These are phyloP conservation scores for Trametes pubescens DNA, from an alignment of 1,284 basidiomycete species.

Conservation along the genomic window DNA sequence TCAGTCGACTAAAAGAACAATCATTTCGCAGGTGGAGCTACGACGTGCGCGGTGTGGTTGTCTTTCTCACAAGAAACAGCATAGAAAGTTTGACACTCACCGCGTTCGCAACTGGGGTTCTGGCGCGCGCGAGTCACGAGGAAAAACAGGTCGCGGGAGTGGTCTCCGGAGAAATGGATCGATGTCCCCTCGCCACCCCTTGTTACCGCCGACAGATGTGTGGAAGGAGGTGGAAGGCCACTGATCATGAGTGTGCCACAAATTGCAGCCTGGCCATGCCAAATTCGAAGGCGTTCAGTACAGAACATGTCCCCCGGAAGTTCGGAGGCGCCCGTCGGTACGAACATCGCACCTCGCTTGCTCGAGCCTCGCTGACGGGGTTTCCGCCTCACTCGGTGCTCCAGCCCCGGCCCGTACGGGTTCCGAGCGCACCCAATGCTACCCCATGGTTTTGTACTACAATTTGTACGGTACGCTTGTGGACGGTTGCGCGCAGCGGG, in stretches of 20 bases:
- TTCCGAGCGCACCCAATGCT: not conserved
- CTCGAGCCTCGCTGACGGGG: too few species aligned
- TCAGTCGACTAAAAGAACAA: not conserved
- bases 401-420: not conserved
- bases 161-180: not conserved
- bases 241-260: constrained; percentile 14
- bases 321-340: not conserved
- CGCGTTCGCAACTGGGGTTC: too few species aligned
- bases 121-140: too few species aligned
- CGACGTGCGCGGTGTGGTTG: not conserved
- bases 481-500: not conserved
- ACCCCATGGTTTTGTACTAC: not conserved
- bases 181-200: constrained; percentile 1
- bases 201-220: too few species aligned
- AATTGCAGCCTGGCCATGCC: constrained; percentile 2
- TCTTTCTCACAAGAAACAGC: too few species aligned
- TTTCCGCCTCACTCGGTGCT: too few species aligned
- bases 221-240: not conserved
- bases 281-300: not conserved
- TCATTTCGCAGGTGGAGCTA: not conserved
- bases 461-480: not conserved
- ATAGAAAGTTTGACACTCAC: too few species aligned
- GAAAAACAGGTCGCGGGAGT: not conserved
- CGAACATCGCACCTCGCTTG: too few species aligned
- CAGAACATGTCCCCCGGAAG: not conserved